phyloP scores from a whole-genome alignment of 2,329 filamentous ascomycete species.

The Xylariaceae sp. region DNA sequence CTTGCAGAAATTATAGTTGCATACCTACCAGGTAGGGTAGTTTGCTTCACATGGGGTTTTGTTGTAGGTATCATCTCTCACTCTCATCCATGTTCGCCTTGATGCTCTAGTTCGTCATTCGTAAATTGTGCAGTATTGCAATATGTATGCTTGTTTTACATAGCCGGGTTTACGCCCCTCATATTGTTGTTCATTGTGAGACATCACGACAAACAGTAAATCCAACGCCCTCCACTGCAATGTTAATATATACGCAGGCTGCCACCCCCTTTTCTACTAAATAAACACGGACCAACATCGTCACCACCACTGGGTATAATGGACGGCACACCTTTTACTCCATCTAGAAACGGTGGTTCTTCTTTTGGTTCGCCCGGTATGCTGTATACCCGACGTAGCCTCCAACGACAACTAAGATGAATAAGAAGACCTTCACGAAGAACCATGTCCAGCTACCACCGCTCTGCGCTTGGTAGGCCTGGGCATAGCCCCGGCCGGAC shows the following conservation, averaged over 20 bases:
- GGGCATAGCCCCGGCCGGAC: conserved; percentile 33
- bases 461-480: conserved; percentile 33
- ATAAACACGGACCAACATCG: neutral
- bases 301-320: conserved; percentile 1
- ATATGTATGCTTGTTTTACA: conserved; percentile 25
- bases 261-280: conserved; percentile 6
- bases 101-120: conserved; percentile 13
- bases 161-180: conserved; percentile 20
- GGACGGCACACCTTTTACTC: neutral
- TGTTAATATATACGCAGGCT: conserved; percentile 23
- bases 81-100: too few relatives aligned
- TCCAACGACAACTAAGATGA: conserved; percentile 64
- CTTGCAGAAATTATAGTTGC: too few relatives aligned
- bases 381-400: conserved; percentile 82
- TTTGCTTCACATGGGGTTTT: too few relatives aligned
- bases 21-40: too few relatives aligned
- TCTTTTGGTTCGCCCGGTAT: conserved; percentile 64
- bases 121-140: conserved; percentile 21
- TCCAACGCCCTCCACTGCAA: conserved; percentile 14
- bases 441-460: conserved; percentile 55
- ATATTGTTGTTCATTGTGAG: conserved; percentile 16
- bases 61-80: neutral
- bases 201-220: conserved; percentile 15
- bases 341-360: conserved; percentile 51
- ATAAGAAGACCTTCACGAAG: conserved; percentile 76